Evolutionary conservation across 2,329 filamentous ascomycete species (phyloP).

Genomic region (Fusarium dimerum): DNA sequence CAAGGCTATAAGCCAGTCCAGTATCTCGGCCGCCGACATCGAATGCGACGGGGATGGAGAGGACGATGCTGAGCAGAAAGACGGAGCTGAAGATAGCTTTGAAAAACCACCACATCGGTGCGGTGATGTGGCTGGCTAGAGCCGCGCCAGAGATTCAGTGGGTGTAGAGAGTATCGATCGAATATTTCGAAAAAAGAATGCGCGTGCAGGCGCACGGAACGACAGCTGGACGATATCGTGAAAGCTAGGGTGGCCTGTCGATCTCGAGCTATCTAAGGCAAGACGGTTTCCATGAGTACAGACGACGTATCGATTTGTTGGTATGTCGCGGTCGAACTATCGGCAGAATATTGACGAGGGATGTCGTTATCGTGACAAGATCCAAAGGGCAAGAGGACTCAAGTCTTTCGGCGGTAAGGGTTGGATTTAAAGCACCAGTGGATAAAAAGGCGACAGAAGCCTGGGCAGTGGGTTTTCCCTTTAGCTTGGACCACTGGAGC

Average conservation of each 20-base stretch:
- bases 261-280: slow-evolving; percentile 15
- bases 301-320: slow-evolving; percentile 4
- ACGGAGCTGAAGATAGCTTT: slow-evolving; percentile 75
- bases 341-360: background rate
- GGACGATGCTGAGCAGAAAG: slow-evolving; percentile 89
- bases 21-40: slow-evolving; percentile 96
- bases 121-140: slow-evolving; percentile 32
- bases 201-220: slow-evolving; percentile 21
- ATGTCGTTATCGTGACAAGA: background rate
- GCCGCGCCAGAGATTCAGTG: slow-evolving; percentile 28
- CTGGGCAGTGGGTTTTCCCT: slow-evolving; percentile 9
- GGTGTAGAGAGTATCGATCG: slow-evolving; percentile 13
- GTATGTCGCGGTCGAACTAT: background rate
- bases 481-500: background rate
- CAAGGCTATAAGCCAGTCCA: slow-evolving; percentile 89
- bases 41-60: slow-evolving; percentile 95
- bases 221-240: slow-evolving; percentile 8
- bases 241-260: slow-evolving; percentile 8
- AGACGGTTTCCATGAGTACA: slow-evolving; percentile 22
- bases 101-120: slow-evolving; percentile 78
- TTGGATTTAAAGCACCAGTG: background rate
- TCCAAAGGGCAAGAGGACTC: background rate
- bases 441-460: background rate
- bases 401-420: background rate
- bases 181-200: slow-evolving; percentile 6